Evolutionary conservation across 768 basidiomycete species (phyloP).

Genomic region (Plicaturopsis crispa): DNA sequence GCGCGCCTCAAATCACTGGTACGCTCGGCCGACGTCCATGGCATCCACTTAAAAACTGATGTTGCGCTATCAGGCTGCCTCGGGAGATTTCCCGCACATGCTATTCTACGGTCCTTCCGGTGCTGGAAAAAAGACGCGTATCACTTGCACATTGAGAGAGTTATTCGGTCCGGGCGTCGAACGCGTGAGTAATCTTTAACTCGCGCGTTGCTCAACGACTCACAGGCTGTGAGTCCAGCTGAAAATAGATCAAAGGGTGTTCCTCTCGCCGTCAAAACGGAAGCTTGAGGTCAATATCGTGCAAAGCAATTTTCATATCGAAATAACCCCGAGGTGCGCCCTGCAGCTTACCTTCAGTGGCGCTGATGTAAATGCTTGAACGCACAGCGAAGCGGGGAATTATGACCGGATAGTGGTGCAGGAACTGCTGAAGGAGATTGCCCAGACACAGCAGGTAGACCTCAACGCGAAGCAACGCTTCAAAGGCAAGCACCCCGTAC

Average conservation of each 20-base stretch:
- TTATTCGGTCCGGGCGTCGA: conserved; percentile 90
- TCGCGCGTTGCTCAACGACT: not conserved
- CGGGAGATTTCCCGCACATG: conserved; percentile 95
- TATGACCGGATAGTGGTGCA: conserved; percentile 95
- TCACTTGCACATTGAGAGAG: conserved; percentile 81
- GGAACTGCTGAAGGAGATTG: conserved; percentile 95
- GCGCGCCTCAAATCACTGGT: conserved; percentile 75
- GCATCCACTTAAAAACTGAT: not conserved
- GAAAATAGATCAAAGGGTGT: conserved; percentile 96
- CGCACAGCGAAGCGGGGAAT: conserved; percentile 83
- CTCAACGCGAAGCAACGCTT: conserved; percentile 92
- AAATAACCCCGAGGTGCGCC: conserved; percentile 87
- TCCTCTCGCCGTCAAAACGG: conserved; percentile 87
- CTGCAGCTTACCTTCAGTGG: not conserved
- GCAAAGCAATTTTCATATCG: conserved; percentile 96
- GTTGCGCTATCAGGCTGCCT: conserved; percentile 48
- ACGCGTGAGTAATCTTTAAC: conserved; percentile 47
- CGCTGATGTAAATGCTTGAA: not conserved
- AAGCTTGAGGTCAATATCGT: conserved; percentile 96
- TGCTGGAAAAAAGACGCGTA: conserved; percentile 96
- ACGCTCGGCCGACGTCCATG: conserved; percentile 8
- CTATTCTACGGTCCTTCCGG: conserved; percentile 97
- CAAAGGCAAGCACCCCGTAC: conserved; percentile 58
- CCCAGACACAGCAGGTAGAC: conserved; percentile 98
- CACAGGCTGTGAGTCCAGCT: conserved; percentile 41